phyloP scores from a whole-genome alignment of 1,284 basidiomycete genomes.

The Anthracocystis walkeri region DNA sequence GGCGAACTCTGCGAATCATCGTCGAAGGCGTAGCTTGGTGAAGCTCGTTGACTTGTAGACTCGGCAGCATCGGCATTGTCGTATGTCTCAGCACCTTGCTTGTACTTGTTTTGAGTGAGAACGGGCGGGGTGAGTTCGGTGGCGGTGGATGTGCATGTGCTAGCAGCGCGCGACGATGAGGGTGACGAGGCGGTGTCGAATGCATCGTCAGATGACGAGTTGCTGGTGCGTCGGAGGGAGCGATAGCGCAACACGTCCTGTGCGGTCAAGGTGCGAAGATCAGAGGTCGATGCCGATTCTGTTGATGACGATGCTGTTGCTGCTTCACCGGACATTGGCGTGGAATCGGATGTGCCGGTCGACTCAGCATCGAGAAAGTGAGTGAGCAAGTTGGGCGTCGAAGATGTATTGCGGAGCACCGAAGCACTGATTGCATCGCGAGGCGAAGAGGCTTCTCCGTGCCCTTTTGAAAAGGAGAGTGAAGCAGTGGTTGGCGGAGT shows the following conservation, averaged over 20 bases:
- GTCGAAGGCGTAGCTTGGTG: constrained; percentile 22
- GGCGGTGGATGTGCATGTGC: constrained; percentile 49
- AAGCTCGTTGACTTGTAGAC: constrained; percentile 20
- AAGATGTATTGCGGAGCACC: constrained; percentile 56
- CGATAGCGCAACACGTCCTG: constrained; percentile 43
- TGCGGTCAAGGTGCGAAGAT: constrained; percentile 33
- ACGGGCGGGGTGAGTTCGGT: constrained; percentile 49
- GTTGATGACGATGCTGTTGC: background rate
- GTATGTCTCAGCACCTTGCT: background rate
- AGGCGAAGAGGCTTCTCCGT: constrained; percentile 23
- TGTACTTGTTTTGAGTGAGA: constrained; percentile 18
- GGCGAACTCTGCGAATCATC: constrained; percentile 22
- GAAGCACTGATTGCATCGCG: constrained; percentile 34
- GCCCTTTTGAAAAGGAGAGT: constrained; percentile 1
- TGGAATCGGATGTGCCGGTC: constrained; percentile 4
- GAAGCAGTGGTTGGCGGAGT: constrained; percentile 44
- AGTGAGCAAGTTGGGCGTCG: constrained; percentile 59
- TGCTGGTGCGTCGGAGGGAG: constrained; percentile 37
- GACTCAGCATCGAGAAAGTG: constrained; percentile 30
- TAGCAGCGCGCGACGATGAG: constrained; percentile 36
- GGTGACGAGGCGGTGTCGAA: constrained; percentile 48
- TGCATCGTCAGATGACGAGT: constrained; percentile 45
- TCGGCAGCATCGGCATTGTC: background rate
- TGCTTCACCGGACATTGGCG: background rate
- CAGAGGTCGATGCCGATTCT: constrained; percentile 10